Conservation (phyloP, 768 basidiomycete species). For the Lactarius tabidus region DNA sequence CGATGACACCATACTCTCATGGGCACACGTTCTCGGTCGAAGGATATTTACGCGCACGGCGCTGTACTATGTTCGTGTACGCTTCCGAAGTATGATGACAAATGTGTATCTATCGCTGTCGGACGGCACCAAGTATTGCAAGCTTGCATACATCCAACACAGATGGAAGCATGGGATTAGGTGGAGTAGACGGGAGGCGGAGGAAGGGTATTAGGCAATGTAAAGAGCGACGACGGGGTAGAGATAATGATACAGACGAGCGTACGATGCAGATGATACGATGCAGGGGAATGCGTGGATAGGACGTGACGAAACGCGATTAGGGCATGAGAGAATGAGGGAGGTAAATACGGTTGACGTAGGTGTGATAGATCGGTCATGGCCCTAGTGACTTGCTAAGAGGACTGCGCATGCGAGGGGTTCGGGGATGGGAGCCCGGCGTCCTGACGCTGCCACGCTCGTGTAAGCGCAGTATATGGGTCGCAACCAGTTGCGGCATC, state of each 20-base stretch:
- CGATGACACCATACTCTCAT: neutral
- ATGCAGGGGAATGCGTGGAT: conserved; percentile 8
- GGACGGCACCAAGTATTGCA: neutral
- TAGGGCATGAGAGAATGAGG: neutral
- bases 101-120: conserved; percentile 7
- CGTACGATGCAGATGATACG: conserved; percentile 10
- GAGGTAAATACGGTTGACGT: neutral
- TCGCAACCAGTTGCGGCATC: conserved; percentile 27
- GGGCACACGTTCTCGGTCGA: neutral
- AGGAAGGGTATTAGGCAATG: conserved; percentile 3
- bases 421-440: conserved; percentile 6
- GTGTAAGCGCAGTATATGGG: conserved; percentile 23
- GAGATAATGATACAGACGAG: conserved; percentile 20
- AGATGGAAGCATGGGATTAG: conserved; percentile 13
- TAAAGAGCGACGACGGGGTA: conserved; percentile 14
- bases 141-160: conserved; percentile 2
- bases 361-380: neutral
- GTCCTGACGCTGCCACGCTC: conserved; percentile 19
- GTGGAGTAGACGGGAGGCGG: neutral
- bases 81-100: conserved; percentile 4
- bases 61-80: conserved; percentile 9
- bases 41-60: neutral
- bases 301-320: conserved; percentile 10
- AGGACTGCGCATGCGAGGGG: conserved; percentile 9
- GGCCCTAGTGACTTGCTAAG: conserved; percentile 8